Conservation (phyloP, 495 filamentous ascomycete species). For the Penicillium taxi region DNA sequence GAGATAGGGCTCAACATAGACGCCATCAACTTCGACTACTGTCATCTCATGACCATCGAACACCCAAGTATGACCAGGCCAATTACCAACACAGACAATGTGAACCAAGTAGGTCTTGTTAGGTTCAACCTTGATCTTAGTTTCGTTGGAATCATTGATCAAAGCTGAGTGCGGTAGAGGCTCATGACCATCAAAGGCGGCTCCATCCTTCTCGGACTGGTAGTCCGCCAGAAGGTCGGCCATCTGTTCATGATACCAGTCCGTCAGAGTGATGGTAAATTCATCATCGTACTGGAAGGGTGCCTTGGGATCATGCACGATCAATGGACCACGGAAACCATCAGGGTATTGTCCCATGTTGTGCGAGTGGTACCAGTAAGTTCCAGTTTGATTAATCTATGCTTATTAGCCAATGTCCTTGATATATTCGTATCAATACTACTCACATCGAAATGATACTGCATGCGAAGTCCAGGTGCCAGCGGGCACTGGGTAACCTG, state of each 20-base stretch:
- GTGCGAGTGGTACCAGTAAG: slow-evolving; percentile 85
- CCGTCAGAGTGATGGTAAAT: slow-evolving; percentile 52
- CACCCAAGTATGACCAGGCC: slow-evolving; percentile 48
- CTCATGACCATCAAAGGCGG: slow-evolving; percentile 39
- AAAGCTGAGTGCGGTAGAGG: slow-evolving; percentile 59
- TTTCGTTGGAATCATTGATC: slow-evolving; percentile 55
- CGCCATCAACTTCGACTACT: slow-evolving; percentile 68
- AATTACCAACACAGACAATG: slow-evolving; percentile 58
- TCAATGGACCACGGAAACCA: slow-evolving; percentile 63
- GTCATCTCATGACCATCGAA: slow-evolving; percentile 49
- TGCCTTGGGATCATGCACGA: slow-evolving; percentile 60
- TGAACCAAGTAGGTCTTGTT: slow-evolving; percentile 57
- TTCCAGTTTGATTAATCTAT: slow-evolving; percentile 62
- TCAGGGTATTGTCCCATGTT: slow-evolving; percentile 68
- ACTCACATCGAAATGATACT: slow-evolving; percentile 67
- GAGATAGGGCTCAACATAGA: slow-evolving; percentile 49
- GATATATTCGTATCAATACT: neutral
- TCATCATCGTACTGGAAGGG: slow-evolving; percentile 68
- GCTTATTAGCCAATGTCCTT: slow-evolving; percentile 18
- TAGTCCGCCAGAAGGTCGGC: slow-evolving; percentile 45
- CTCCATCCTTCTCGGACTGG: slow-evolving; percentile 45
- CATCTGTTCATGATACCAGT: slow-evolving; percentile 61
- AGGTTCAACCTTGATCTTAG: slow-evolving; percentile 38
- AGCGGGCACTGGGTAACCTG: slow-evolving; percentile 64
- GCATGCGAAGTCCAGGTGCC: slow-evolving; percentile 47